Evolutionary conservation across 148 eudicot species (phyloP), one percentile per base, ranked within the genome.

Genomic region (Nepenthes mirabilis): DNA sequence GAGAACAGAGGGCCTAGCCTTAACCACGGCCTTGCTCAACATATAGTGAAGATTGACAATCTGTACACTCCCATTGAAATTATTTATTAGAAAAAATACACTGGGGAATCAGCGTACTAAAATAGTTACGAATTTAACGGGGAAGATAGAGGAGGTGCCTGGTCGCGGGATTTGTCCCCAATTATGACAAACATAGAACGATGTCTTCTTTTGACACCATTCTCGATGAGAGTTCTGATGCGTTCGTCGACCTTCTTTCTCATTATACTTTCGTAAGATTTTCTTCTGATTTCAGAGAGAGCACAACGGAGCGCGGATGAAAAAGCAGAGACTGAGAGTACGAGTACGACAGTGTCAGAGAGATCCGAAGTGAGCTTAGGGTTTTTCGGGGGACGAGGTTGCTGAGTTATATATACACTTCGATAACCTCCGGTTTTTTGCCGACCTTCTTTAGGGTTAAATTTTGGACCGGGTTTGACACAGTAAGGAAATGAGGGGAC

Each of bases 181-280:
- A 91, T 69, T 12, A 91, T 83, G 69, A 88, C 77, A 40, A 91
- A 80, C 61, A 91, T 57, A n/a, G 98, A 91, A 34, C 98, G 96
- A 64, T 88, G 98, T 14, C 83, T 71, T 33, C 63, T 75, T 70
- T 83, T 88, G 65, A 88, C 98, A 33, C 98, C 96, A 63, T 91
- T 91, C 48, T 91, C 94, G n/a, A 91, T 91, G 36, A 91, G 79
- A 36, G 88, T 85, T 65, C 94, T 56, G 54, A 91, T 85, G 9
- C 98, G 84, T 54, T 91, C 94, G 66, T 91, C 98, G 9, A 91
- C 96, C 70, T 88, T 91, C 75, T 83, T 91, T 81, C 83, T 78
- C 97, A 85, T 91, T 36, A 34, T 76, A 37, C 36, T 56, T 2
- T 56, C 45, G 45, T 40, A 40, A 23, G 23, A 23, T 23, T 23